Percentiles rank a stretch among this genome's conserved stretches.
Evolutionary conservation across 2,329 filamentous ascomycete genomes (phyloP).

Genomic region (Phialophora chinensis): DNA sequence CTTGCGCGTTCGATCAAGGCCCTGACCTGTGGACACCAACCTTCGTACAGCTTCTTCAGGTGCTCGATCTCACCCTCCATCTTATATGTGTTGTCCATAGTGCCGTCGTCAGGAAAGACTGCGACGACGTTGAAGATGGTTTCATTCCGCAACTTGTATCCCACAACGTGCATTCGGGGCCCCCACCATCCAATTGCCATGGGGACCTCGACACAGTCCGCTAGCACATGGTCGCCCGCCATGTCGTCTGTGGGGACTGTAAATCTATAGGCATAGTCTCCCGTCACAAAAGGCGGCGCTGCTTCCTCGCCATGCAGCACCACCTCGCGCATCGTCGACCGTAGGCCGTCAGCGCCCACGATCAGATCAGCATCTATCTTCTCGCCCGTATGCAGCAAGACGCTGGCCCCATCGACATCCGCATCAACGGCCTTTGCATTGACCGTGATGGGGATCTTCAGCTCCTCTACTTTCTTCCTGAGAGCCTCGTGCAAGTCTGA

Average conservation of each 20-base stretch:
- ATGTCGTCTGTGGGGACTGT: constrained; percentile 11
- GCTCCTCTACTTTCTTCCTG: constrained; percentile 9
- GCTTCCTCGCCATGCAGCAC: constrained; percentile 5
- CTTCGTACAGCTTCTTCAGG: constrained; percentile 5
- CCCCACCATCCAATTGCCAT: constrained; percentile 18
- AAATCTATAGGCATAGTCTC: constrained; percentile 9
- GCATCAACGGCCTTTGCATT: constrained; percentile 9
- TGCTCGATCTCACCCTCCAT: constrained; percentile 18
- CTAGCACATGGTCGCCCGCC: constrained; percentile 5
- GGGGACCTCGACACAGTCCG: constrained; percentile 12
- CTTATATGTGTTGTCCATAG: constrained; percentile 15
- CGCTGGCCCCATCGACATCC: constrained; percentile 7
- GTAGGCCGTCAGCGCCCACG: constrained; percentile 2
- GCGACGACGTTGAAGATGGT: constrained; percentile 12
- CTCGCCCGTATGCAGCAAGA: constrained; percentile 10
- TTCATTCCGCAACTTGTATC: constrained; percentile 13
- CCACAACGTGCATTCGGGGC: constrained; percentile 11
- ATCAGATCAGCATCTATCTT: constrained; percentile 6
- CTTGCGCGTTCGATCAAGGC: constrained; percentile 11
- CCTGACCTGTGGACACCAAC: constrained; percentile 11
- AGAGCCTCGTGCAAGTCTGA: constrained; percentile 7
- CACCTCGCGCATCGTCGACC: constrained; percentile 16
- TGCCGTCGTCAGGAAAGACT: constrained; percentile 8
- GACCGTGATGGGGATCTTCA: constrained; percentile 6
- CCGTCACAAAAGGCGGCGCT: constrained; percentile 9